Conservation (phyloP, 306 rosid genomes). For the Vicia faba region DNA sequence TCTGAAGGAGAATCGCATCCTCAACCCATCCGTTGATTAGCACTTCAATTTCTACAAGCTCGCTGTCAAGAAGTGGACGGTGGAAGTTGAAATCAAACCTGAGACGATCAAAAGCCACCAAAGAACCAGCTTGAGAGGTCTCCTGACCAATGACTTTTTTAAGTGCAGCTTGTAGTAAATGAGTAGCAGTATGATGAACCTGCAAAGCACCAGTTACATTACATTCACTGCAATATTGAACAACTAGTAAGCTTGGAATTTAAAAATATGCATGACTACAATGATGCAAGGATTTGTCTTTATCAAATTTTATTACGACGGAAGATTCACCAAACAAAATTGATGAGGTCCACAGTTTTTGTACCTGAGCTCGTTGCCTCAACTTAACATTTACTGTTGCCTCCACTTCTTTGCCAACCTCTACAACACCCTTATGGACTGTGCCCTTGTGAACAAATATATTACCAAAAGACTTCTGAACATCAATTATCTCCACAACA, state of each 20-base stretch:
- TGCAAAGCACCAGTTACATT: slow-evolving; percentile 39
- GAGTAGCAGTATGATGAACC: slow-evolving; percentile 99
- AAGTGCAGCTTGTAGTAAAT: slow-evolving; percentile 94
- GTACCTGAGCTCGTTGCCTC: slow-evolving; percentile 92
- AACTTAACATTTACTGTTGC: slow-evolving; percentile 79
- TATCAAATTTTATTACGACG: neutral
- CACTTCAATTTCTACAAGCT: slow-evolving; percentile 70
- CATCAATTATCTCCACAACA: slow-evolving; percentile 82
- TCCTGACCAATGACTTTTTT: slow-evolving; percentile 79
- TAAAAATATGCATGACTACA: slow-evolving; percentile 22
- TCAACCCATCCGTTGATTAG: slow-evolving; percentile 82
- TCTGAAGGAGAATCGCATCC: slow-evolving; percentile 70
- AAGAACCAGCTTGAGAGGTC: slow-evolving; percentile 97
- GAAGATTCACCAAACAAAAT: slow-evolving; percentile 24
- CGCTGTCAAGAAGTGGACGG: slow-evolving; percentile 67
- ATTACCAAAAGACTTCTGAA: slow-evolving; percentile 83
- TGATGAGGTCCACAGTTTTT: slow-evolving; percentile 21
- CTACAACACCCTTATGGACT: slow-evolving; percentile 75
- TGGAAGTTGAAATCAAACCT: slow-evolving; percentile 97
- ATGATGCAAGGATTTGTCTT: slow-evolving; percentile 22
- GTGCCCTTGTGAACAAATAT: slow-evolving; percentile 90
- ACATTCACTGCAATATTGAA: slow-evolving; percentile 35
- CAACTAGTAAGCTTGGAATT: slow-evolving; percentile 30
- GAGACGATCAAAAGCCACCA: slow-evolving; percentile 92
- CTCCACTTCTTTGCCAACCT: slow-evolving; percentile 93